Percentiles rank a stretch among this genome's conserved stretches.
These are phyloP conservation scores for Protea cynaroides DNA, from an alignment of 164 flowering plant species.

Conservation along the genomic window DNA sequence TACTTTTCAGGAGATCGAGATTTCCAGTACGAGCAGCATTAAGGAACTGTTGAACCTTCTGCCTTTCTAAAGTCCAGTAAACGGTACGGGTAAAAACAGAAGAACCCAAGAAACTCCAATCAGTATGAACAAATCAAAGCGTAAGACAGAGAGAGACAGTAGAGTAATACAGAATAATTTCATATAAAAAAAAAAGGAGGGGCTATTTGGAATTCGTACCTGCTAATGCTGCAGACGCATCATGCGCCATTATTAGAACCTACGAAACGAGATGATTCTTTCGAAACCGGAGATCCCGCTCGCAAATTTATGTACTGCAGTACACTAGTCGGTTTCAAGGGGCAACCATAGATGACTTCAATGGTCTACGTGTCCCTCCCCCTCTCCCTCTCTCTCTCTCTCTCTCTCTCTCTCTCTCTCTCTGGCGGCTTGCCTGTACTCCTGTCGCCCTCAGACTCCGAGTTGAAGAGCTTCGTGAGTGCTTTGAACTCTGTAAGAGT, in stretches of 20 bases:
- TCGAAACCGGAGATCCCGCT: background rate
- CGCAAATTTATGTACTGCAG: no score
- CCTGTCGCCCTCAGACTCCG: background rate
- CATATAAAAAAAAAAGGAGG: background rate
- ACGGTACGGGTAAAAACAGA: background rate
- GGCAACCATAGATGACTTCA: no score
- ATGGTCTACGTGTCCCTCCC: no score
- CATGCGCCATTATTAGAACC: slow-evolving; percentile 16
- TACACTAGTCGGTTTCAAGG: background rate
- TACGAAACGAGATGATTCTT: background rate
- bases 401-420: no score
- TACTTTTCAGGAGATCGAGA: slow-evolving; percentile 79
- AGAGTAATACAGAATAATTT: background rate
- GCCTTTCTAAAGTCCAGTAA: slow-evolving; percentile 42
- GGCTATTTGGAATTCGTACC: slow-evolving; percentile 8
- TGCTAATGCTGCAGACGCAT: slow-evolving; percentile 31
- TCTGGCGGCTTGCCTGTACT: no score
- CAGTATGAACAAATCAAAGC: background rate
- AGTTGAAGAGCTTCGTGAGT: background rate
- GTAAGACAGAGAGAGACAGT: background rate
- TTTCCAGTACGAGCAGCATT: slow-evolving; percentile 80
- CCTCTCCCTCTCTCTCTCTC: no score
- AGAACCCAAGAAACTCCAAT: background rate
- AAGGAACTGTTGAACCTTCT: slow-evolving; percentile 73
- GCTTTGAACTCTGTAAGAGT: no score